Base-by-base conservation (phyloP, 2,329 filamentous ascomycete genomes). In the Tolypocladium sp. region DNA sequence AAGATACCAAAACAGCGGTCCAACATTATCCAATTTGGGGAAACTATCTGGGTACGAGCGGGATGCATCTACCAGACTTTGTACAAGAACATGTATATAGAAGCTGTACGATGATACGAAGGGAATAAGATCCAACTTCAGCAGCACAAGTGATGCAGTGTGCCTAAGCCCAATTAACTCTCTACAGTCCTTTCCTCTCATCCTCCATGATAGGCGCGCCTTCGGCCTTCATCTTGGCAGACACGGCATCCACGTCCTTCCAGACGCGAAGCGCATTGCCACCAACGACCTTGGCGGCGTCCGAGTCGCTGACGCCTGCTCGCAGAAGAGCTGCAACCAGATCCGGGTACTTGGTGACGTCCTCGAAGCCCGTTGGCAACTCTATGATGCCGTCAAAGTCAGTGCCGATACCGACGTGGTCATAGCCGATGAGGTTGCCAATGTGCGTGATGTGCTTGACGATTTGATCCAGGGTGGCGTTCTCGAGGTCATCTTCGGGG, bases 211-310 rank as follows among this genome's bases (percentile, higher is more conserved):
- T 70, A 6, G 77, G 76, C 58, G 75, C 79, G 0, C 85, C 84
- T 2, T 76, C 76, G 2, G 74, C 73, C 73, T 91, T 87, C 75
- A 96, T 70, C 70, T 81, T 75, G 51, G 76, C 76, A 7, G 90
- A 88, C 44, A 95, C 86, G 30, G 74, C 76, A 63, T 97, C 92
- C 1, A 88, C 90, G 35, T 89, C 87, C 59, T 76, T 81, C 92
- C 92, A 96, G 7, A 97, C 92, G 25, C 92, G 84, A 59, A 97
- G 73, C 3, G 96, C 63, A 70, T 97, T 97, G 3, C 86, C 82
- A 0, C 92, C 92, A 0, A 86, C 88, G 12, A 97, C 77, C 72
- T 91, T 92, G 22, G 77, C 82, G 1, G 83, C 88, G 71, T 97
- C 87, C 37, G 79, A 73, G 62, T 94, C 89, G 46, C 84, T 89